Conservation (phyloP, 768 basidiomycete genomes). For the Coprinellus micaceus region DNA sequence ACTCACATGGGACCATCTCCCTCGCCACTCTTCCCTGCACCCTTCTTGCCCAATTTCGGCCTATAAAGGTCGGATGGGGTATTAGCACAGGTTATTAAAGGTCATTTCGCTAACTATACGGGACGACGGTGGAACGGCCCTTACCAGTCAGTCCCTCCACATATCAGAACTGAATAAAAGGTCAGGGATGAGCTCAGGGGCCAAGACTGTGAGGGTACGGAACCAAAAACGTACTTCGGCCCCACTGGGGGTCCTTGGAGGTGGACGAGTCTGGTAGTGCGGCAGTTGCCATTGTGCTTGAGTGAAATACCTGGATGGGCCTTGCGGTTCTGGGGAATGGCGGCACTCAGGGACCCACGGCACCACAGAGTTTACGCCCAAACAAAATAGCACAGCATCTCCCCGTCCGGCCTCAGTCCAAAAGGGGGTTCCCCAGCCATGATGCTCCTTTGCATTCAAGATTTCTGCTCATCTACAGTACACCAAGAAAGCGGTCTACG, state of each 20-base stretch:
- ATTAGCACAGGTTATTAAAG: background rate
- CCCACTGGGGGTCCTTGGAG: slow-evolving; percentile 39
- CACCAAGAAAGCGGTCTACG: background rate
- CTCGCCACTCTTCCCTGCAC: slow-evolving; percentile 37
- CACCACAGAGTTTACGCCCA: slow-evolving; percentile 6
- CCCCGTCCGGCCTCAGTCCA: slow-evolving; percentile 6
- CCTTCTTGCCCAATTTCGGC: slow-evolving; percentile 76
- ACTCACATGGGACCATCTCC: slow-evolving; percentile 37
- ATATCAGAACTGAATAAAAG: slow-evolving; percentile 61
- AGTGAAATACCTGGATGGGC: slow-evolving; percentile 4
- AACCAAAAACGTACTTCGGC: slow-evolving; percentile 30
- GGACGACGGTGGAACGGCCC: slow-evolving; percentile 31
- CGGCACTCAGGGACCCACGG: slow-evolving; percentile 11
- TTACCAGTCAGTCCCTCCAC: slow-evolving; percentile 87
- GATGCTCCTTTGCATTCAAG: background rate
- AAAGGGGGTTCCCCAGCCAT: background rate
- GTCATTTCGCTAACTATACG: background rate
- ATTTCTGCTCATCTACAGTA: background rate
- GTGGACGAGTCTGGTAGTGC: slow-evolving; percentile 6
- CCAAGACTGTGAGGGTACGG: slow-evolving; percentile 10
- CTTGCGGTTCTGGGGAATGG: slow-evolving; percentile 14
- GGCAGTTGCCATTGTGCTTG: slow-evolving; percentile 12
- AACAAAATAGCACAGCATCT: slow-evolving; percentile 9
- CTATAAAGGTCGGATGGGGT: slow-evolving; percentile 33
- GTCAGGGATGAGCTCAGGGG: slow-evolving; percentile 18